phyloP scores from a whole-genome alignment of 2,329 filamentous ascomycete species.

The Lasiodiplodia sp. region DNA sequence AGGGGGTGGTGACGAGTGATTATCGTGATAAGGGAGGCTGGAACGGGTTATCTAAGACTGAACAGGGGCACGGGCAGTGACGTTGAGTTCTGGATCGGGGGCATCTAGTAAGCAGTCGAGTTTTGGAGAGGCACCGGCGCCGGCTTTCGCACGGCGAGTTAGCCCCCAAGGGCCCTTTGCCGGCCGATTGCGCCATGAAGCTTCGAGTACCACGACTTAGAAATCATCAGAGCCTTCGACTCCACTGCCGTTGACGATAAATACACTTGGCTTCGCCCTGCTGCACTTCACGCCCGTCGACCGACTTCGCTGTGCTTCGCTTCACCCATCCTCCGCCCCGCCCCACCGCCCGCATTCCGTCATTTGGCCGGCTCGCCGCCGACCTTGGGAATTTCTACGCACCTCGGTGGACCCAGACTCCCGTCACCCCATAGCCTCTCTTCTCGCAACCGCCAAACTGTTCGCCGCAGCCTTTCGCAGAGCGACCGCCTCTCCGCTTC shows the following conservation, averaged over 20 bases:
- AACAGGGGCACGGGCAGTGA: constrained; percentile 14
- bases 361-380: constrained; percentile 3
- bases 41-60: constrained; percentile 20
- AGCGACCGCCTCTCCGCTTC: constrained; percentile 66
- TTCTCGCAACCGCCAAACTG: constrained; percentile 74
- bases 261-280: constrained; percentile 12
- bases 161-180: constrained; percentile 8
- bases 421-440: background rate
- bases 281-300: constrained; percentile 1
- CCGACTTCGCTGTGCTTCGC: constrained; percentile 15
- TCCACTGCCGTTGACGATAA: constrained; percentile 24
- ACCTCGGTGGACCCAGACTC: background rate
- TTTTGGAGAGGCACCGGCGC: constrained; percentile 16
- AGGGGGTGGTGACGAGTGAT: constrained; percentile 45
- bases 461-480: constrained; percentile 84
- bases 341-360: constrained; percentile 25
- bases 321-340: constrained; percentile 8
- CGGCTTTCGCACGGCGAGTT: constrained; percentile 18
- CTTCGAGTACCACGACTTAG: constrained; percentile 30
- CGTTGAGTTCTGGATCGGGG: constrained; percentile 25
- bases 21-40: constrained; percentile 18
- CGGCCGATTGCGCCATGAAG: constrained; percentile 30
- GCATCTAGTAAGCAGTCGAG: constrained; percentile 23
- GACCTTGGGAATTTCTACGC: constrained; percentile 24
- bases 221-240: constrained; percentile 28